Evolutionary conservation across 1,284 basidiomycete species (phyloP), one percentile per base, ranked within the genome.

Genomic region (Trametes polyzona): DNA sequence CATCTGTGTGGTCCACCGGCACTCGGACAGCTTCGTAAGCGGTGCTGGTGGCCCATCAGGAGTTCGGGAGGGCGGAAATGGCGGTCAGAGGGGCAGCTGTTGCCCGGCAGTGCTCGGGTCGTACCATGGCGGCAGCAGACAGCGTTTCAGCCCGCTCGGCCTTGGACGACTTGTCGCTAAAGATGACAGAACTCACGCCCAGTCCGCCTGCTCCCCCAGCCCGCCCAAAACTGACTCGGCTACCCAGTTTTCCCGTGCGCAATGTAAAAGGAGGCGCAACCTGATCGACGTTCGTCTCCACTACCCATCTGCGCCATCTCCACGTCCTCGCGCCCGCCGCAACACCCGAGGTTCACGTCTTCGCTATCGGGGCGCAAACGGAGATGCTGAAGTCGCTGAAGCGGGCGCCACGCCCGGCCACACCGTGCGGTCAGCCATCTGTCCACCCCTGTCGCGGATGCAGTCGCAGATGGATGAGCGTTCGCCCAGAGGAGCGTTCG

Each of bases 401-500:
- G 19, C 29, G 30, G 16, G 19, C 24, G 24, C 44, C 21, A 14
- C 44, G 44, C 16, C 47, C 47, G 21, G 4, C 19, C 2, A 40
- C 30, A 14, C 36, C 52, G 29, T 44, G 39, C 39, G 57, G 3
- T 41, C 49, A 12, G 17, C 32, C 12, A 17, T n/a, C 14, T 29
- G 29, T 27, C 12, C 29, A 46, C 29, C 41, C 43, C 50, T 48
- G 33, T 48, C 61, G 57, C 19, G 24, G n/a, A 24, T 62, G 61
- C 23, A 21, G 41, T 30, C 65, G 64, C 19, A 43, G 70, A 58
- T 66, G 67, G 62, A 68, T 71, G 66, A 70, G 69, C 50, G 66
- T 65, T 7, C 62, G 69, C 10, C 69, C 67, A 11, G 62, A 65
- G 16, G 64, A 63, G 19, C 50, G 46, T 5, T 33, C 43, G 9